Conservation (phyloP, 257 asterid genomes). For the Knoxia roxburghii region DNA sequence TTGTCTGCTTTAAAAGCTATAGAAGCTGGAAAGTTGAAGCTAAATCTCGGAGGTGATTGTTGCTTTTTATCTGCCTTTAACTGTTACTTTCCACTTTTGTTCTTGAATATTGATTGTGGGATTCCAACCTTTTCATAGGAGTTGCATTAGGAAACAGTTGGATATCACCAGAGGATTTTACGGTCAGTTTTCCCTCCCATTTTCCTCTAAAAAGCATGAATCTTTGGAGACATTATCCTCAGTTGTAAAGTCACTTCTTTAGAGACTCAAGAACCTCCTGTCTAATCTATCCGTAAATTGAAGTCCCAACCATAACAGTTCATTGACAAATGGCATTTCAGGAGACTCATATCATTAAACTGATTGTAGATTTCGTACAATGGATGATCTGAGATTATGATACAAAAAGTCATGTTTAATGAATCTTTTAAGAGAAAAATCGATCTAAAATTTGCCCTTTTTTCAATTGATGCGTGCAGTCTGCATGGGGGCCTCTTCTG, state of each 20-base stretch:
- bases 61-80: neutral
- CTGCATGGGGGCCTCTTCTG: conserved; percentile 94
- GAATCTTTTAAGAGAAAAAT: too few species aligned
- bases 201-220: too few species aligned
- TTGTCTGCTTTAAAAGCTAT: conserved; percentile 69
- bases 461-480: conserved; percentile 33
- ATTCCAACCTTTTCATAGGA: conserved; percentile 31
- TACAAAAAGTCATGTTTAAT: too few species aligned
- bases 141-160: conserved; percentile 86
- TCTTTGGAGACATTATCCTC: too few species aligned
- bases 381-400: too few species aligned
- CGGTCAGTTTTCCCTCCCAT: conserved; percentile 30
- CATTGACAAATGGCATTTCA: too few species aligned
- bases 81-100: neutral
- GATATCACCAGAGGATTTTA: conserved; percentile 97
- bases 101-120: neutral
- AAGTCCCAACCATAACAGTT: too few species aligned
- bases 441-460: neutral
- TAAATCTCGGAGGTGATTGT: conserved; percentile 67
- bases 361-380: too few species aligned
- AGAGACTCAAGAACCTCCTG: too few species aligned
- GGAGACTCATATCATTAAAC: too few species aligned
- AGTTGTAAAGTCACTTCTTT: too few species aligned
- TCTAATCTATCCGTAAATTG: too few species aligned
- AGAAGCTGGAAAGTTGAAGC: conserved; percentile 56